A percentile compares a stretch with the other conserved stretches of the same genome.
These are phyloP conservation scores for Acaromyces ingoldii DNA, from an alignment of 1,284 basidiomycete species.

Conservation along the genomic window DNA sequence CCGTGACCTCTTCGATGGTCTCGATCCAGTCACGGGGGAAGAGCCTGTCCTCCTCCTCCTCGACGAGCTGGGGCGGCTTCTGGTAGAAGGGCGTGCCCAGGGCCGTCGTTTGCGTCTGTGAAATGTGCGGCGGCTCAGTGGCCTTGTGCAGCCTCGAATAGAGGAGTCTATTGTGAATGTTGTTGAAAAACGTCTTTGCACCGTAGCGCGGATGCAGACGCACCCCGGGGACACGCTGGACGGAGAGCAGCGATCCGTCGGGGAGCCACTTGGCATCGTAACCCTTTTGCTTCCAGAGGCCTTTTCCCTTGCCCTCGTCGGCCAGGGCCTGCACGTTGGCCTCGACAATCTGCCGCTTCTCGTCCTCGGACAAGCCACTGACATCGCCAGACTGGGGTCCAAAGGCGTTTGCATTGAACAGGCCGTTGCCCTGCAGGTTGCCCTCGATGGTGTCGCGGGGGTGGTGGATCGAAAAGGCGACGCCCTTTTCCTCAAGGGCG, in stretches of 20 bases:
- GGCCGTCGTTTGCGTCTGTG: neutral
- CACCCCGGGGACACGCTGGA: constrained; percentile 23
- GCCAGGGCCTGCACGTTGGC: constrained; percentile 19
- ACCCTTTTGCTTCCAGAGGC: constrained; percentile 18
- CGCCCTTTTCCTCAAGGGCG: constrained; percentile 12
- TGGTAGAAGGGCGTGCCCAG: neutral
- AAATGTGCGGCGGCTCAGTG: neutral
- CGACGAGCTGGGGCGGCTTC: neutral
- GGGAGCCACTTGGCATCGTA: constrained; percentile 20
- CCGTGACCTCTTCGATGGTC: constrained; percentile 13
- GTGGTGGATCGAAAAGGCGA: constrained; percentile 29
- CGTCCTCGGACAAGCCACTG: constrained; percentile 14
- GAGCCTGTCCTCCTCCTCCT: neutral
- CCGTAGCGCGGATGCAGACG: constrained; percentile 16
- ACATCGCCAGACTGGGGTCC: constrained; percentile 9
- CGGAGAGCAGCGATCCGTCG: constrained; percentile 23
- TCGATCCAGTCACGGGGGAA: constrained; percentile 25
- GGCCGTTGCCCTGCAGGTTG: constrained; percentile 20
- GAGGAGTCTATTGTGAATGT: constrained; percentile 19
- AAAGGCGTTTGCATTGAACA: constrained; percentile 24
- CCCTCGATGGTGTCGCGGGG: constrained; percentile 21
- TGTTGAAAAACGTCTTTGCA: constrained; percentile 21
- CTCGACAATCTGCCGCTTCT: constrained; percentile 19
- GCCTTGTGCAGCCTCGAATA: no score
- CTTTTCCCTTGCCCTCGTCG: constrained; percentile 12